Evolutionary conservation across 345 rosid species (phyloP), one percentile per base, ranked within the genome.

Genomic region (Acer negundo): DNA sequence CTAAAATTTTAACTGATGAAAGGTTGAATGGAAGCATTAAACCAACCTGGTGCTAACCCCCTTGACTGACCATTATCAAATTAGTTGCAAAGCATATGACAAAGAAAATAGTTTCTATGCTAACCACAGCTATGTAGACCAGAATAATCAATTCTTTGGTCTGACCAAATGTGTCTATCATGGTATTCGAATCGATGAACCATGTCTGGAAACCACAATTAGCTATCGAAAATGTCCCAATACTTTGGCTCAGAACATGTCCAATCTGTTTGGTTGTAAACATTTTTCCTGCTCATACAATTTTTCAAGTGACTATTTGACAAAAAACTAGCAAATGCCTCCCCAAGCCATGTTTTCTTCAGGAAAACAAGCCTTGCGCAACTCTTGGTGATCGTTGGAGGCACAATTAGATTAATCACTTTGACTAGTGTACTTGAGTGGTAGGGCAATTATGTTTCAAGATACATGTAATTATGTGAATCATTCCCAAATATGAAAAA

Each of bases 21-120:
- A n/a, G 69, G 70, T 49, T 75, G 74, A 72, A 71, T 26, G 24
- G 61, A 47, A 74, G 26, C 81, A 73, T 22, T 46, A 67, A 49
- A 68, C 59, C 40, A 77, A 65, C 59, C 69, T 26, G 22, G 62
- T n/a, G n/a, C n/a, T n/a, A n/a, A n/a, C 77, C 47, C 2, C 15
- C 65, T 62, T 62, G 61, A 62, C 59, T 62, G 61, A 62, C 59
- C 76, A 62, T 3, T 24, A 17, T 74, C 24, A 46, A 46, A 11
- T 49, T 19, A 46, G 6, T 49, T 19, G 62, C 47, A 42, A 22
- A 4, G 47, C 22, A 5, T 62, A 16, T 72, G 10, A 40, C 40
- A 8, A 40, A 59, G 69, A 17, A 46, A 46, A 9, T 10, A 35
- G 38, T 46, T 46, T 46, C 3, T 46, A 46, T 46, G 49, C 49